Base-by-base conservation (phyloP, 2,329 filamentous ascomycete species). In the Ceratocystis smalleyi region DNA sequence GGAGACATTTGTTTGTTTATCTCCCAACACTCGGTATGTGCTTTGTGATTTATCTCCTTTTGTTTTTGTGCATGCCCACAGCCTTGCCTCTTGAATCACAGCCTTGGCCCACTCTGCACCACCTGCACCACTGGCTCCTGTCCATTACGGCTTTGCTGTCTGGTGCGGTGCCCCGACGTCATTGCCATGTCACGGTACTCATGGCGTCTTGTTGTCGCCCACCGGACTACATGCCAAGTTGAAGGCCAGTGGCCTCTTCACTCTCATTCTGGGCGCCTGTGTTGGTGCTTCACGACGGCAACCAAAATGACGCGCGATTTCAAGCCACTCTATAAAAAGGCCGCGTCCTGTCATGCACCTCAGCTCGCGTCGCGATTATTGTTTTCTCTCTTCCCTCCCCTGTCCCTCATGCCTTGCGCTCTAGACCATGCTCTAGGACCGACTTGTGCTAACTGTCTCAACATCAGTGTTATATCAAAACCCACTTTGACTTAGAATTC, bases 1-100 rank as follows among this genome's bases (percentile, higher is more conserved):
- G 88, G 91, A 95, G 87, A 91, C 91, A 95, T 96, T 96, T 77
- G 86, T 75, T 96, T 95, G 91, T 95, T 90, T 79, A 88, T 95
- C 91, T 95, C 90, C 88, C 83, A 40, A 77, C 82, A 81, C 75
- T 82, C 78, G 81, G 83, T 86, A 84, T 75, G 80, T 63, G 62
- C 27, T 62, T 66, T 63, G 63, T 65, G 57, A 35, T 49, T 73
- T 47, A 17, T 67, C 64, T 62, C 65, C 63, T 49, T 8, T 24
- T 22, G n/a, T 22, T 3, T 24, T 19, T 49, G 45, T 47, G 35
- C 6, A 47, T 47, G 45, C 35, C 35, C 17, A 43, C 51, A 51
- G 10, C 24, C 22, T 65, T 24, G 30, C 43, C 49, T 49, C 22
- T 12, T 54, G 6, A 10, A 49, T 6, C 17, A 22, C 45, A 19